Percentiles rank a stretch among this genome's conserved stretches.
Conservation (phyloP, 2,329 filamentous ascomycete species). For the Neonectria magnoliae region DNA sequence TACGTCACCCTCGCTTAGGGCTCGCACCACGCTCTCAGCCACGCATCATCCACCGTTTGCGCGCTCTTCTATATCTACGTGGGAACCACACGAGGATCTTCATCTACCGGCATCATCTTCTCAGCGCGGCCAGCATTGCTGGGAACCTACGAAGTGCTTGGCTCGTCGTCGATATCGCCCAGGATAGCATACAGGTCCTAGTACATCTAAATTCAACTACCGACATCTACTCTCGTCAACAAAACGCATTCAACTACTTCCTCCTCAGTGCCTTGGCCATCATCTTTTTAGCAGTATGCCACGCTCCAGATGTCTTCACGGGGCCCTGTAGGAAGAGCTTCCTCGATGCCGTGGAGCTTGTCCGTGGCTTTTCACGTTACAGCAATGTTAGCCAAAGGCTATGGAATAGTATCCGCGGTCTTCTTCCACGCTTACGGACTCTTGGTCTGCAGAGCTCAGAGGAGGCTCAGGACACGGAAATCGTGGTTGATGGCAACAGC, state of each 20-base stretch:
- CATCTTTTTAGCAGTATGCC: conserved; percentile 52
- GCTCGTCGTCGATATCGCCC: conserved; percentile 49
- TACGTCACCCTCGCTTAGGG: conserved; percentile 51
- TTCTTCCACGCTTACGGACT: conserved; percentile 45
- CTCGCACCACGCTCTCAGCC: conserved; percentile 45
- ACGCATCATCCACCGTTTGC: conserved; percentile 51
- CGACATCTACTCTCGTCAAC: conserved; percentile 43
- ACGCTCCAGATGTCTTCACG: conserved; percentile 55
- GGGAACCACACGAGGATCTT: conserved; percentile 57
- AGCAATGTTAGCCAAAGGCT: conserved; percentile 46
- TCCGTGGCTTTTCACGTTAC: conserved; percentile 46
- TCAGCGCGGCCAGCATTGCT: conserved; percentile 50
- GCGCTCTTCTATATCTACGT: conserved; percentile 55
- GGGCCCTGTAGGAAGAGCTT: conserved; percentile 48
- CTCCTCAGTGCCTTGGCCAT: conserved; percentile 44
- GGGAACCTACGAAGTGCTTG: conserved; percentile 48
- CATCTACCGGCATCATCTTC: conserved; percentile 55
- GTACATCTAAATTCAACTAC: conserved; percentile 42
- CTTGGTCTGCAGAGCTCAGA: conserved; percentile 38
- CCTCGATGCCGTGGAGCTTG: conserved; percentile 45
- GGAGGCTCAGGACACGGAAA: background rate
- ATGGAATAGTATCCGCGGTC: conserved; percentile 49
- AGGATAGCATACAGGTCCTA: conserved; percentile 43
- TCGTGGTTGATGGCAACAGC: background rate
- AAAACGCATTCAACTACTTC: conserved; percentile 44